Percentiles rank a stretch among this genome's conserved stretches.
Evolutionary conservation across 2,329 filamentous ascomycete genomes (phyloP).

Genomic region (Aspergillus uvarum): DNA sequence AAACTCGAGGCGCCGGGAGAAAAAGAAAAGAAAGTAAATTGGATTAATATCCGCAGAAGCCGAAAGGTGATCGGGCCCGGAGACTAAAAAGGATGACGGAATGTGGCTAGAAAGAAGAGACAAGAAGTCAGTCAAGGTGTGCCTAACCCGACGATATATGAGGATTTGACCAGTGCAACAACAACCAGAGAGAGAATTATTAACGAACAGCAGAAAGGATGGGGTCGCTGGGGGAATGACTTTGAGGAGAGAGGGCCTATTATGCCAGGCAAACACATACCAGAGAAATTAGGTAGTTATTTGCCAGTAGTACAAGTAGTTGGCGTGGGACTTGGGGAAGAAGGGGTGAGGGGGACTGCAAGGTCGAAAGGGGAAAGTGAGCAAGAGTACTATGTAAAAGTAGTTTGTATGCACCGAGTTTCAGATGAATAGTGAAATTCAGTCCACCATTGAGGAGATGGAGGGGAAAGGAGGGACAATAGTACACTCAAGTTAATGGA

Average conservation of each 20-base stretch:
- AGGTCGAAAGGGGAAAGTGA: not conserved
- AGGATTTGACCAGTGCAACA: too few relatives aligned
- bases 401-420: not conserved
- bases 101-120: not conserved
- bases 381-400: not conserved
- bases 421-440: not conserved
- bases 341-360: not conserved
- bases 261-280: slow-evolving; percentile 5
- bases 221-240: not conserved
- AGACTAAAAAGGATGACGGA: not conserved
- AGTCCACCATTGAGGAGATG: not conserved
- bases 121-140: not conserved
- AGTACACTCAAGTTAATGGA: not conserved
- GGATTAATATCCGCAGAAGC: not conserved
- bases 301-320: not conserved
- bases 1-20: not conserved
- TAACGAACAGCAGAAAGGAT: not conserved
- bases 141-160: not conserved
- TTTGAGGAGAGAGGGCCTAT: not conserved
- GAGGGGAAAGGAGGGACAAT: not conserved
- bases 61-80: not conserved
- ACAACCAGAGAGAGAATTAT: slow-evolving; percentile 15
- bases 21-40: not conserved
- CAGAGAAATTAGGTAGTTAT: not conserved
- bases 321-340: too few relatives aligned